Percentiles rank a stretch among this genome's conserved stretches.
These are phyloP conservation scores for Closterium sp. DNA, from an alignment of 139 green algal genomes.

Conservation along the genomic window DNA sequence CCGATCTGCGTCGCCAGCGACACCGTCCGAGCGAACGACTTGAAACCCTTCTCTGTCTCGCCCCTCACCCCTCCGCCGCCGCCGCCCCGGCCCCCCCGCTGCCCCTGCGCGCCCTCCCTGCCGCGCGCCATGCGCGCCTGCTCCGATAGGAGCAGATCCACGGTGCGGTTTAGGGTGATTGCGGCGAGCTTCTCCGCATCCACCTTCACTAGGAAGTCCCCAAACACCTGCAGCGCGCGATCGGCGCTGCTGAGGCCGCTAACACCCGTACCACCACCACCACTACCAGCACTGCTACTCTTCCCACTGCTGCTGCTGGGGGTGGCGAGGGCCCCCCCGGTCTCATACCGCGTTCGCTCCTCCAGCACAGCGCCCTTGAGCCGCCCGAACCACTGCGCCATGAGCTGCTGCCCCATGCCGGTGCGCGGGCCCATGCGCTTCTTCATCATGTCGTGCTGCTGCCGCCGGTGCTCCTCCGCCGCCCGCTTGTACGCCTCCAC, in stretches of 20 bases:
- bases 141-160: neutral
- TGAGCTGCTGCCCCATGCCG: neutral
- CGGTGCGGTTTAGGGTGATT: neutral
- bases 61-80: neutral
- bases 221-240: neutral
- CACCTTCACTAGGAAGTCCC: neutral
- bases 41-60: neutral
- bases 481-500: neutral
- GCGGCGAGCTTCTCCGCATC: neutral
- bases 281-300: neutral
- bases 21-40: neutral
- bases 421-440: neutral
- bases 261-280: neutral
- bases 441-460: conserved; percentile 1
- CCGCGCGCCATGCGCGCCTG: neutral
- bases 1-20: neutral
- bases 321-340: neutral
- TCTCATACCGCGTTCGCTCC: neutral
- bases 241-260: neutral
- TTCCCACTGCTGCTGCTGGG: neutral
- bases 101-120: neutral
- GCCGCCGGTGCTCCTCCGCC: neutral
- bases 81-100: neutral
- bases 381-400: neutral
- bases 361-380: neutral